Evolutionary conservation across 1,139 yeast species (phyloP), one percentile per base, ranked within the genome.

Genomic region (Debaryomyces psychrophilus): DNA sequence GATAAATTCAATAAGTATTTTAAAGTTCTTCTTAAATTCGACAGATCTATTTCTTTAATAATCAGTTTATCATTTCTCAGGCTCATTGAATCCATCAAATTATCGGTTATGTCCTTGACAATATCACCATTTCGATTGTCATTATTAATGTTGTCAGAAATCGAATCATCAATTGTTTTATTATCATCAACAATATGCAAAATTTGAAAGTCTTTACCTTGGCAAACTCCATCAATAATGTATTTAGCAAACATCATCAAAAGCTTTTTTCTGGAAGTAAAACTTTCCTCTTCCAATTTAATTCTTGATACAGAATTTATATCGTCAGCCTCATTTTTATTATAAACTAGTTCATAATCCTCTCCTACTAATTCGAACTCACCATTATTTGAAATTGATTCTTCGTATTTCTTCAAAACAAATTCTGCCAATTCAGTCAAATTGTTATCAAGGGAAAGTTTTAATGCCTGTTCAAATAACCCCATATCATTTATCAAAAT

Each of bases 391-490:
- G 18, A 12, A 5, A 56, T 44, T 43, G 48, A 56, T 46, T 67
- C 67, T 49, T 70, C 75, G 48, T 63, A 71, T 35, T 63, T 66
- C 26, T 61, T 61, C 43, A 75, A 55, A 2, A 74, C 71, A 50
- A 62, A 65, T 40, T 69, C 73, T 1, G 70, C 95, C 41, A 82
- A 71, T 17, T 84, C 85, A 6, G 85, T 68, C 57, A 87, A 70
- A 40, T 81, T 80, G 52, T 83, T 69, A 4, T 79, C 73, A 36
- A 93, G 69, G 0, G 97, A 95, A 49, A 92, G 62, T 43, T 76
- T 74, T 34, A 92, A 82, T 0, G 98, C 98, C 49, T 88, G 93
- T 50, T 89, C 96, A 59, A 77, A 88, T 42, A 87, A 72, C 4
- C 77, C 81, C 69, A 89, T 68, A 47, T 73, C 77, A 46, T 81